These are phyloP conservation scores for Daldinia childiae DNA, from an alignment of 495 filamentous ascomycete species.

Conservation along the genomic window DNA sequence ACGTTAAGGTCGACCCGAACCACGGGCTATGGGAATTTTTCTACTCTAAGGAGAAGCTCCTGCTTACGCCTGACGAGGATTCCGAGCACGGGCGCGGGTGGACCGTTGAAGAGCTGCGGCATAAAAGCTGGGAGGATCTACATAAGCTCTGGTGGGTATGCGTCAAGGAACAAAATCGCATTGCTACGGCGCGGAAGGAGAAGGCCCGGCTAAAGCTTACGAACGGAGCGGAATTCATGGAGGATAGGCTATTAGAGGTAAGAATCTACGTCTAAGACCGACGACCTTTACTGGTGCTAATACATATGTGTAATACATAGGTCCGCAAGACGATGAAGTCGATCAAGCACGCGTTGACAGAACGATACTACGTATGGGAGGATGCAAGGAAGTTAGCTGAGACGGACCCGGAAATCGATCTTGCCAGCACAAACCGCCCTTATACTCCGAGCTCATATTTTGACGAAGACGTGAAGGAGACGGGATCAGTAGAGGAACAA, in stretches of 20 bases:
- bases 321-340: slow-evolving; percentile 74
- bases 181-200: slow-evolving; percentile 79
- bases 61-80: slow-evolving; percentile 75
- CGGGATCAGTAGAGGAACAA: neutral
- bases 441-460: slow-evolving; percentile 58
- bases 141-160: slow-evolving; percentile 96
- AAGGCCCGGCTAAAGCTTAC: slow-evolving; percentile 68
- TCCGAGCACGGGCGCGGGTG: slow-evolving; percentile 78
- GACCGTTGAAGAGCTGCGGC: slow-evolving; percentile 85
- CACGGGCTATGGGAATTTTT: slow-evolving; percentile 98
- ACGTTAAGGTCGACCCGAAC: slow-evolving; percentile 68
- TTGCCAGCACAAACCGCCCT: slow-evolving; percentile 58
- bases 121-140: slow-evolving; percentile 93
- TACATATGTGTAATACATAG: slow-evolving; percentile 50
- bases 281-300: slow-evolving; percentile 7
- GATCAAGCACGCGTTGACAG: slow-evolving; percentile 86
- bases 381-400: slow-evolving; percentile 78
- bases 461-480: slow-evolving; percentile 38
- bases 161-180: slow-evolving; percentile 87
- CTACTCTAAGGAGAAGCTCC: slow-evolving; percentile 65
- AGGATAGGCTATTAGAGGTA: slow-evolving; percentile 69
- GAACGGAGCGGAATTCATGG: slow-evolving; percentile 73
- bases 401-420: slow-evolving; percentile 70
- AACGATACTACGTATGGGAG: slow-evolving; percentile 90
- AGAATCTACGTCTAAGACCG: slow-evolving; percentile 39